Evolutionary conservation across 495 filamentous ascomycete genomes (phyloP).

Genomic region (Trichoderma reesei): DNA sequence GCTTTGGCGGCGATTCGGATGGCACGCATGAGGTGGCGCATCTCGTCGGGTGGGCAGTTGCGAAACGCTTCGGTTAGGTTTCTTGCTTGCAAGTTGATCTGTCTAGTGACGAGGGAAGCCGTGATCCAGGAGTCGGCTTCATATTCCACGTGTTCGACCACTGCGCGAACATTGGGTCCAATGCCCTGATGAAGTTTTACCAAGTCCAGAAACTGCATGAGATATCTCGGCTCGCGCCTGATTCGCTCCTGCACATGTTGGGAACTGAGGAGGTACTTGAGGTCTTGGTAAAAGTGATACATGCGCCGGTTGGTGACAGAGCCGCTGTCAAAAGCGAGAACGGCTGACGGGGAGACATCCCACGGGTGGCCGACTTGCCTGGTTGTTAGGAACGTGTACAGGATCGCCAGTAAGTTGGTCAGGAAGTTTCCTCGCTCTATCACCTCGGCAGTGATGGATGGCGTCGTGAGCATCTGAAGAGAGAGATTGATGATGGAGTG

Average conservation of each 20-base stretch:
- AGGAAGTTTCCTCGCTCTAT: conserved; percentile 94
- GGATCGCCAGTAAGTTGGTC: conserved; percentile 85
- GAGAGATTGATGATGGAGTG: conserved; percentile 98
- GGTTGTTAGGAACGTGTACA: conserved; percentile 95
- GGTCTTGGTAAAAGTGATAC: conserved; percentile 92
- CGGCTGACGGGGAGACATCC: conserved; percentile 72
- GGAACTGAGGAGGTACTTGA: conserved; percentile 80
- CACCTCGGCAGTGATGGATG: conserved; percentile 90
- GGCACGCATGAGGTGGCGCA: conserved; percentile 54
- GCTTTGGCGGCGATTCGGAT: conserved; percentile 68
- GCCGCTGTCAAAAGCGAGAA: conserved; percentile 83
- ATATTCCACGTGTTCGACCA: conserved; percentile 94
- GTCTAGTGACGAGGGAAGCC: conserved; percentile 83
- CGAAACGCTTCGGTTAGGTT: conserved; percentile 82
- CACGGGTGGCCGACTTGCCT: conserved; percentile 88
- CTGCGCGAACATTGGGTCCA: conserved; percentile 83
- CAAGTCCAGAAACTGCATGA: conserved; percentile 88
- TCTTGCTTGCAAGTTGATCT: conserved; percentile 85
- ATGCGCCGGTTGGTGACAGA: conserved; percentile 89
- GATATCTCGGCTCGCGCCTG: conserved; percentile 71
- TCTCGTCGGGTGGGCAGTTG: conserved; percentile 49
- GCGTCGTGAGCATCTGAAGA: conserved; percentile 90
- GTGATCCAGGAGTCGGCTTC: conserved; percentile 98
- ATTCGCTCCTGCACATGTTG: conserved; percentile 78
- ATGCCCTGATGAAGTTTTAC: conserved; percentile 94